phyloP scores from a whole-genome alignment of 176 grass and related monocot genomes.

The Hsuehochloa calcarea region DNA sequence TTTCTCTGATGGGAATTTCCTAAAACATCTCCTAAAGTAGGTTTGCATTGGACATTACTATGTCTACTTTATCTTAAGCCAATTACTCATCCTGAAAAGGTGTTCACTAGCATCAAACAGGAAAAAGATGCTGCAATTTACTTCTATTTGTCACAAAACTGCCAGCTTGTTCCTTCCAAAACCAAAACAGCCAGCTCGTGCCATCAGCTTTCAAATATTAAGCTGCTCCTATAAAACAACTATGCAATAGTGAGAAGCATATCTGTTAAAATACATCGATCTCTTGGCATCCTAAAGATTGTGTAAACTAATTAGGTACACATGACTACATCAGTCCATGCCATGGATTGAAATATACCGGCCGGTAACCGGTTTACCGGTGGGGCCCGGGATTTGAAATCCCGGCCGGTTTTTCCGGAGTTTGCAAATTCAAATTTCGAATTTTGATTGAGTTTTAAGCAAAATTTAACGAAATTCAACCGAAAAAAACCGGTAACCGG shows the following conservation, averaged over 20 bases:
- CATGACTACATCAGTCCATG: not conserved
- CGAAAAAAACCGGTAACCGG: too few species aligned
- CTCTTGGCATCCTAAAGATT: not conserved
- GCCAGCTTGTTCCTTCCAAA: not conserved
- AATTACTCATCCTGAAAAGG: not conserved
- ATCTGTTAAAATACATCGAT: not conserved
- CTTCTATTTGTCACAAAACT: not conserved
- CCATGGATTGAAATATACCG: too few species aligned
- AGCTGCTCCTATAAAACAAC: not conserved
- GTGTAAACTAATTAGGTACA: not conserved
- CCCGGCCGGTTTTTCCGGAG: too few species aligned
- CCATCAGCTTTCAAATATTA: not conserved
- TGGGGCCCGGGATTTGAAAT: too few species aligned
- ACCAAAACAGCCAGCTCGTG: not conserved
- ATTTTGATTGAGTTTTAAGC: too few species aligned
- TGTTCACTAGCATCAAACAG: slow-evolving; percentile 2
- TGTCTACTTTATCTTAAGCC: not conserved
- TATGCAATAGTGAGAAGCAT: not conserved
- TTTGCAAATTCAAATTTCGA: too few species aligned
- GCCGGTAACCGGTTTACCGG: too few species aligned
- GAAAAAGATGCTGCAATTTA: not conserved
- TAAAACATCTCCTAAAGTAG: not conserved
- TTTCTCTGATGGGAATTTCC: not conserved
- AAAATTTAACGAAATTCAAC: too few species aligned
- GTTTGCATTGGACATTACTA: not conserved